Evolutionary conservation across 148 eudicot genomes (phyloP).

Genomic region (Vaccinium myrtillus): DNA sequence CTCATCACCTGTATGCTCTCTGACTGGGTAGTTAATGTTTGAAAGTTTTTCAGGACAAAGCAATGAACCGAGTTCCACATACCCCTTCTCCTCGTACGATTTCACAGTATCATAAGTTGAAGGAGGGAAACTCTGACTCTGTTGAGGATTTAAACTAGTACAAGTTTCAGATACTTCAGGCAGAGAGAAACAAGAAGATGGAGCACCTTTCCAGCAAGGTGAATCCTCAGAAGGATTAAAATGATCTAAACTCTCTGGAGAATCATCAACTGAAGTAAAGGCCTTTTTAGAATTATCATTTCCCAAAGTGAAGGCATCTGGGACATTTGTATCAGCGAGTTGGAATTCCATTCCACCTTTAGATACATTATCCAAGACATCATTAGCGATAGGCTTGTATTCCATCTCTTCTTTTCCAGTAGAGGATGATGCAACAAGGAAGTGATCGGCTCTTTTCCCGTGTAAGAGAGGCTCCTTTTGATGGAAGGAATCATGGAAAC

Average conservation of each 20-base stretch:
- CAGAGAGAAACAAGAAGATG: conserved; percentile 48
- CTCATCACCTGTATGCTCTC: conserved; percentile 19
- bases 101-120: conserved; percentile 18
- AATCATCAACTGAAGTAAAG: conserved; percentile 36
- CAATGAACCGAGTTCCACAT: conserved; percentile 19
- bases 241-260: conserved; percentile 48
- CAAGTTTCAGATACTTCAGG: conserved; percentile 32
- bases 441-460: conserved; percentile 28
- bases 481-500: conserved; percentile 22
- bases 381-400: conserved; percentile 20
- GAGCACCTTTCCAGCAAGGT: conserved; percentile 96
- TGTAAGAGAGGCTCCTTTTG: conserved; percentile 31
- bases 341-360: conserved; percentile 34
- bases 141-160: conserved; percentile 30
- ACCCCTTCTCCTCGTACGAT: conserved; percentile 21
- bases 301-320: conserved; percentile 31
- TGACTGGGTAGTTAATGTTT: conserved; percentile 13
- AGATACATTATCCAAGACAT: conserved; percentile 17
- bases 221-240: conserved; percentile 74
- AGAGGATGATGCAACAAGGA: conserved; percentile 36
- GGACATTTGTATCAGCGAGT: conserved; percentile 29
- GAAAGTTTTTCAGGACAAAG: conserved; percentile 25
- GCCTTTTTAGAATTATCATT: conserved; percentile 33
- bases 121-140: conserved; percentile 25
- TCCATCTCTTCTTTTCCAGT: conserved; percentile 29